Evolutionary conservation across 192 early-diverging fungal species (phyloP).

Genomic region (Radiomyces spectabilis): DNA sequence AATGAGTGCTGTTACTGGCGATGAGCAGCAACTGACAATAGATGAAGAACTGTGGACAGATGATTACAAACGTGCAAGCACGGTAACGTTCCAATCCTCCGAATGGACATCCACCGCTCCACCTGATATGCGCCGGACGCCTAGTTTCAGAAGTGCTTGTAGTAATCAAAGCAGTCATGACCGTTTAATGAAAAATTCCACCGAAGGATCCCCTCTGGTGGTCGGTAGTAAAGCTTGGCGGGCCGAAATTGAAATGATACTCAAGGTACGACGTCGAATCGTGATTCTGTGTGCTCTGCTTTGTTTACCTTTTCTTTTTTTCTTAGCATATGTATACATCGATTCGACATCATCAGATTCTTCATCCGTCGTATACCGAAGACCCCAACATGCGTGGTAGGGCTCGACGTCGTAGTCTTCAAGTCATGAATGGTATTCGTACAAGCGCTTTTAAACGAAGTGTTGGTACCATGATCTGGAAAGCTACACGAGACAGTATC

Average conservation of each 20-base stretch:
- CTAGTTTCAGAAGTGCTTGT: conserved; percentile 8
- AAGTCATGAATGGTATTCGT: background rate
- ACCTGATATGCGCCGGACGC: conserved; percentile 14
- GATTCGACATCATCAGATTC: conserved; percentile 19
- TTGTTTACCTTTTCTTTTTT: background rate
- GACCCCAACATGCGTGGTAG: background rate
- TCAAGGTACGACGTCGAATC: no score
- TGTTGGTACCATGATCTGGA: conserved; percentile 20
- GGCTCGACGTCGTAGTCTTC: background rate
- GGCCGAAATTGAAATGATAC: conserved; percentile 3
- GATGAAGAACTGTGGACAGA: no score
- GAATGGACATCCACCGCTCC: background rate
- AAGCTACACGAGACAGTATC: conserved; percentile 6
- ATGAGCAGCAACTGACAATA: no score
- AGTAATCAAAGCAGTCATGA: no score
- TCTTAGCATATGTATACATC: conserved; percentile 24
- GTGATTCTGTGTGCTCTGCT: background rate
- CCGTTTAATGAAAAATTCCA: no score
- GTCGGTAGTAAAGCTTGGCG: conserved; percentile 8
- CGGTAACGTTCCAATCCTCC: conserved; percentile 1
- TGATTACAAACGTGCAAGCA: no score
- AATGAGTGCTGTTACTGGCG: conserved; percentile 32
- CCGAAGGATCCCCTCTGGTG: no score
- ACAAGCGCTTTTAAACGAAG: conserved; percentile 13
- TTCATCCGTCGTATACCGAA: conserved; percentile 6